Conservation (phyloP, 768 basidiomycete species). For the Chalciporus chontae region DNA sequence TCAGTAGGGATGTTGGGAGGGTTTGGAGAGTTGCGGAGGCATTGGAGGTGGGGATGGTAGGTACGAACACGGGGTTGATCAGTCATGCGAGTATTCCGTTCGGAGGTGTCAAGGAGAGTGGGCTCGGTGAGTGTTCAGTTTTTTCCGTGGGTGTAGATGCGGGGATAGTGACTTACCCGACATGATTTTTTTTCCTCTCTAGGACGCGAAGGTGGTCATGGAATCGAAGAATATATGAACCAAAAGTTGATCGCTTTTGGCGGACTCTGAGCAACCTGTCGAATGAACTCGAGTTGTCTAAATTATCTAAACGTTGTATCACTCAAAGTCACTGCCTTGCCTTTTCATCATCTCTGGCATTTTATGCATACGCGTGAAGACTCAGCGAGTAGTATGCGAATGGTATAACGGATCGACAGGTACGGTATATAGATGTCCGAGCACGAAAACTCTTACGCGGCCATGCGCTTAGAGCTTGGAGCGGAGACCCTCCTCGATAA, state of each 20-base stretch:
- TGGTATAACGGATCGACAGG: background rate
- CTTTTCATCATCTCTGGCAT: background rate
- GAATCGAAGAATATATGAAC: slow-evolving; percentile 87
- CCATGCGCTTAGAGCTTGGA: slow-evolving; percentile 42
- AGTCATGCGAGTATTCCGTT: slow-evolving; percentile 82
- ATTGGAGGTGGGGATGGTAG: slow-evolving; percentile 93
- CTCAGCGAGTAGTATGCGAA: too few species aligned
- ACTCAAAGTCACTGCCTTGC: background rate
- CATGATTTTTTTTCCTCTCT: background rate
- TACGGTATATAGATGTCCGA: background rate
- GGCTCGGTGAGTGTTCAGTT: slow-evolving; percentile 42
- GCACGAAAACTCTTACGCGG: background rate
- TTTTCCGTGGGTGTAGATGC: too few species aligned
- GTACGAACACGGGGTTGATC: slow-evolving; percentile 76
- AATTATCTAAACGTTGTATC: slow-evolving; percentile 1
- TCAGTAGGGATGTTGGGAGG: slow-evolving; percentile 77
- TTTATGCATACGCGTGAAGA: background rate
- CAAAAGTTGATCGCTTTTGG: slow-evolving; percentile 80
- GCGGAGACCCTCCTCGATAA: slow-evolving; percentile 59
- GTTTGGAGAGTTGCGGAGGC: slow-evolving; percentile 94
- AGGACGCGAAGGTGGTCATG: slow-evolving; percentile 86
- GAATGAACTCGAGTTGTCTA: background rate
- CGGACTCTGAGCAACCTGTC: slow-evolving; percentile 41
- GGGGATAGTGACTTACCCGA: too few species aligned
- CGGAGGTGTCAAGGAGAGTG: slow-evolving; percentile 90